A percentile compares a stretch with the other conserved stretches of the same genome.
These are phyloP conservation scores for Saccharomycopsis sp. DNA, from an alignment of 805 yeast genomes.

Conservation along the genomic window DNA sequence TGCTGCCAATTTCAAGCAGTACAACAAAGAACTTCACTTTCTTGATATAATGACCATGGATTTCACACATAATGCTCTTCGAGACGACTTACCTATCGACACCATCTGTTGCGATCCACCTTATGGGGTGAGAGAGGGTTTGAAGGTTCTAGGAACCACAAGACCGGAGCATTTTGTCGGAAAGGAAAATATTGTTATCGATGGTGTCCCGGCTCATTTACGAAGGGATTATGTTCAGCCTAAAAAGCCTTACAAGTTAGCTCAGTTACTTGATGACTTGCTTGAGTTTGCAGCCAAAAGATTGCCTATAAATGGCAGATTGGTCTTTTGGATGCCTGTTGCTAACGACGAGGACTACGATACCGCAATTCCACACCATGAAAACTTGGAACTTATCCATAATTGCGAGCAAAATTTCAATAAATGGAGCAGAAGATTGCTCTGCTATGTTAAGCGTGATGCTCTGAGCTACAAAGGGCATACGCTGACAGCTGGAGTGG, in stretches of 20 bases:
- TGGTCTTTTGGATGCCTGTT: slow-evolving; percentile 97
- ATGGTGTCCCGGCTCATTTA: slow-evolving; percentile 71
- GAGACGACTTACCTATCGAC: slow-evolving; percentile 58
- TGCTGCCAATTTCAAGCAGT: slow-evolving; percentile 65
- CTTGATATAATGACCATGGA: slow-evolving; percentile 86
- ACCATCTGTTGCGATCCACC: slow-evolving; percentile 95
- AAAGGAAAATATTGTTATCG: slow-evolving; percentile 64
- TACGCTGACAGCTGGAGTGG: slow-evolving; percentile 26
- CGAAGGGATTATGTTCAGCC: slow-evolving; percentile 86
- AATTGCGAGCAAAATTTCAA: slow-evolving; percentile 82
- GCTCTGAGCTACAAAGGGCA: slow-evolving; percentile 43
- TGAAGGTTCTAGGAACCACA: slow-evolving; percentile 76
- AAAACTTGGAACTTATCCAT: slow-evolving; percentile 59
- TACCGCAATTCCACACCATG: slow-evolving; percentile 72
- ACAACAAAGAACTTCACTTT: slow-evolving; percentile 48
- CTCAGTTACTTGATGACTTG: slow-evolving; percentile 69
- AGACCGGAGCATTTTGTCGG: slow-evolving; percentile 63
- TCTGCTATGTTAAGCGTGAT: slow-evolving; percentile 71
- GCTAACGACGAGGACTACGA: slow-evolving; percentile 75
- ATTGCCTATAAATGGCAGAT: slow-evolving; percentile 67
- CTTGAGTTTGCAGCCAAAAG: slow-evolving; percentile 65
- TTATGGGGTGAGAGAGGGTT: slow-evolving; percentile 93
- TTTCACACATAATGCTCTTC: slow-evolving; percentile 82
- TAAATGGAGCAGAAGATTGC: slow-evolving; percentile 85
- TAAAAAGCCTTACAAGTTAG: slow-evolving; percentile 81